Evolutionary conservation across 2,329 filamentous ascomycete species (phyloP), one percentile per base, ranked within the genome.

Genomic region (Westerdykella ornata): DNA sequence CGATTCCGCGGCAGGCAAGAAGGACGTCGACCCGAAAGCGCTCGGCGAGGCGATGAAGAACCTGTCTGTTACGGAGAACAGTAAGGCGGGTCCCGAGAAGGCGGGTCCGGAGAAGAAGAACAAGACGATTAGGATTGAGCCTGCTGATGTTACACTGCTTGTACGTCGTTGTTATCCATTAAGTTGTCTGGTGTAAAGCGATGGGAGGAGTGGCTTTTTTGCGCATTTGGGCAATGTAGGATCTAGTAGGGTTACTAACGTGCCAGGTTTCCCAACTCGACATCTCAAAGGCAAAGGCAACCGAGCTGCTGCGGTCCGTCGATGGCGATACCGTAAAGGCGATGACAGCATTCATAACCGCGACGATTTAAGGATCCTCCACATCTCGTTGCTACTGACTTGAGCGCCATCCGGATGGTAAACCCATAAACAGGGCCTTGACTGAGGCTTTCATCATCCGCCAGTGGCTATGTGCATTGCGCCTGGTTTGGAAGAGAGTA

Each of bases 41-140:
- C 75, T 85, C 38, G 79, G 72, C 56, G 81, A 85, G 60, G 85
- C 84, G 18, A 84, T 88, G 75, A 78, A 81, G 70, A 75, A 74
- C 34, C 69, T 88, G 14, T 63, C 57, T 35, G 58, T 69, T 19
- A 67, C 70, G 42, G 67, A 66, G 56, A 65, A 63, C 38, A 57
- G 67, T 6, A 63, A 63, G 13, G 70, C 70, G 48, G 69, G 70
- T 48, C 73, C 70, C 56, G 66, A 68, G 40, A 81, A 77, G 68
- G 76, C 74, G 57, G 49, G 45, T 22, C 51, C 59, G 48, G 77
- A 76, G 58, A 61, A 57, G 46, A 71, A 68, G 54, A 71, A 67
- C n/a, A n/a, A n/a, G 49, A 53, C 63, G 15, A 76, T 88, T 57
- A 90, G 89, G 71, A 78, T 90, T 35, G 84, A 88, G 46, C 67